Conservation (phyloP, 805 yeast genomes). For the Yamadazyma kitorensis region DNA sequence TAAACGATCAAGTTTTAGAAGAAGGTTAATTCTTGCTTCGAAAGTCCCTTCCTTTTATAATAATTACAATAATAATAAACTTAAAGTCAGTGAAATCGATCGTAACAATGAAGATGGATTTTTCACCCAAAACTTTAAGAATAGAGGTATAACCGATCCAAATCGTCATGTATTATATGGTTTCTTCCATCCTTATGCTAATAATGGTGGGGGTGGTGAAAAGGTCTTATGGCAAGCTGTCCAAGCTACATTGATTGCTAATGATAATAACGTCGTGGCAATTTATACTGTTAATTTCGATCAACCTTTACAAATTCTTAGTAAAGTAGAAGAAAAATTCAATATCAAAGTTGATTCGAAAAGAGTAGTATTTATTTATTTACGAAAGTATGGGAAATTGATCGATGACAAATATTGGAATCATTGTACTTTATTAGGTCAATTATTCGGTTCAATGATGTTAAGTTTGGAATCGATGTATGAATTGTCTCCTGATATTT, state of each 20-base stretch:
- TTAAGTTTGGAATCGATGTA: conserved; percentile 69
- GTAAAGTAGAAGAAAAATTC: conserved; percentile 55
- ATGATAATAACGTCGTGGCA: conserved; percentile 52
- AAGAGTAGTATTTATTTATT: conserved; percentile 55
- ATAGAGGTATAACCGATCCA: conserved; percentile 34
- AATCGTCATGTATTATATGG: conserved; percentile 58
- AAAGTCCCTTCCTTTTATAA: conserved; percentile 36
- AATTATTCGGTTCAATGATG: conserved; percentile 74
- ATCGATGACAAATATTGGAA: conserved; percentile 78
- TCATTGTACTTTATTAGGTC: conserved; percentile 78
- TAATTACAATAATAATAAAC: conserved; percentile 34
- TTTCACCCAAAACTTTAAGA: conserved; percentile 26
- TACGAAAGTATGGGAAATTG: conserved; percentile 49
- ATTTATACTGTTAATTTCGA: conserved; percentile 71
- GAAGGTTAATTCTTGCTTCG: conserved; percentile 37
- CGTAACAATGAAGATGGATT: conserved; percentile 15
- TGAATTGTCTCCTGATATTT: conserved; percentile 77
- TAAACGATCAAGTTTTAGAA: conserved; percentile 38
- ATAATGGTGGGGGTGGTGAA: conserved; percentile 98
- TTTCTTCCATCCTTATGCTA: conserved; percentile 92
- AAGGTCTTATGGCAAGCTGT: conserved; percentile 95
- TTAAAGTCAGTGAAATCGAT: conserved; percentile 32
- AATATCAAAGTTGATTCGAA: conserved; percentile 46
- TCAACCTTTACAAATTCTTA: conserved; percentile 47
- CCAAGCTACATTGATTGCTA: conserved; percentile 55